Conservation (phyloP, 106 monocot genomes). For the Vanilla planifolia region DNA sequence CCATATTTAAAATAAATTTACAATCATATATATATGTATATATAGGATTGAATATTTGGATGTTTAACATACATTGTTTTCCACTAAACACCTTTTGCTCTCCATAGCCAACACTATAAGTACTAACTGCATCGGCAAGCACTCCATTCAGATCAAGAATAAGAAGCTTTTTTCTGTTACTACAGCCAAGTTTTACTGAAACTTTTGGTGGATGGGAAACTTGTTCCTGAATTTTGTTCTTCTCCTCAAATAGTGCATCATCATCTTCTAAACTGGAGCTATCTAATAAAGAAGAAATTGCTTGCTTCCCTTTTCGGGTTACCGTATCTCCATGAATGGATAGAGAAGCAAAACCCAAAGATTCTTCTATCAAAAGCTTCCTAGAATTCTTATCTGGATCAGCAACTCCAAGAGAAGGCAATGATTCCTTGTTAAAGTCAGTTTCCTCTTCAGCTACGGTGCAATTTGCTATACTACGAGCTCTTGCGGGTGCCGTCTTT, state of each 20-base stretch:
- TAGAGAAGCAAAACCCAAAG: too few relatives aligned
- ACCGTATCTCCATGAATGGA: too few relatives aligned
- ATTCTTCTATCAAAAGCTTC: too few relatives aligned
- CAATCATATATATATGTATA: neutral
- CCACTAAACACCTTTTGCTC: constrained; percentile 24
- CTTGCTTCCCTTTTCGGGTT: too few relatives aligned
- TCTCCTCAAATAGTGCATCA: neutral
- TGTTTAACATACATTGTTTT: constrained; percentile 36
- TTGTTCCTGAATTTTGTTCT: neutral
- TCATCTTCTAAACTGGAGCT: neutral
- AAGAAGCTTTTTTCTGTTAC: constrained; percentile 43
- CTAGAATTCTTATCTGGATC: too few relatives aligned
- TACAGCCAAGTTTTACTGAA: constrained; percentile 3
- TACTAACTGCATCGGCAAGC: constrained; percentile 44
- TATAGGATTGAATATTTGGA: neutral
- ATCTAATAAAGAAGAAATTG: neutral
- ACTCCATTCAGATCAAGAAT: constrained; percentile 76
- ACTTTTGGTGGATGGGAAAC: constrained; percentile 4
- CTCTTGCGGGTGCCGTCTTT: too few relatives aligned
- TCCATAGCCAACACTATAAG: constrained; percentile 3
- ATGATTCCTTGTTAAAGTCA: too few relatives aligned
- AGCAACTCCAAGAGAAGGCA: too few relatives aligned
- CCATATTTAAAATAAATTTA: constrained; percentile 3
- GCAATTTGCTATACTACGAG: too few relatives aligned
- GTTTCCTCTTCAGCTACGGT: too few relatives aligned